Percentiles rank a stretch among this genome's conserved stretches.
Evolutionary conservation across 1,284 basidiomycete species (phyloP).

Genomic region (Flammula alnicola): DNA sequence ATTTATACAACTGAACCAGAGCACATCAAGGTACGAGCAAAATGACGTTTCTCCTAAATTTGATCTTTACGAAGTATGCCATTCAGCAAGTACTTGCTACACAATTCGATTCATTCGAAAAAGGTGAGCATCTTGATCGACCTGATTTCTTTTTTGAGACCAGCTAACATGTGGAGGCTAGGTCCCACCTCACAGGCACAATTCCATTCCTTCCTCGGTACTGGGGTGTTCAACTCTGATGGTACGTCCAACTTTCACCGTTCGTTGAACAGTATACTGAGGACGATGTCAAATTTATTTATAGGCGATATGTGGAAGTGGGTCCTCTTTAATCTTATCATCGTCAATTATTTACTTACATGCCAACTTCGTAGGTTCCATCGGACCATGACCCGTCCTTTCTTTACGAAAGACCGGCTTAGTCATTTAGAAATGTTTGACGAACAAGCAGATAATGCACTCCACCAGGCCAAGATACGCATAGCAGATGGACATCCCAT

Average conservation of each 20-base stretch:
- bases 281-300: not conserved
- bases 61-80: not conserved
- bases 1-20: conserved; percentile 45
- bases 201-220: conserved; percentile 49
- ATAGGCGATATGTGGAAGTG: conserved; percentile 44
- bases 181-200: conserved; percentile 34
- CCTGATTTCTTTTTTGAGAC: not conserved
- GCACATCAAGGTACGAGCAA: conserved; percentile 35
- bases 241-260: conserved; percentile 29
- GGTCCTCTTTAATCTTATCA: conserved; percentile 7
- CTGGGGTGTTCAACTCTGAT: conserved; percentile 49
- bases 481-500: conserved; percentile 48
- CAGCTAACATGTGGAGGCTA: conserved; percentile 12
- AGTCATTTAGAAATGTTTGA: conserved; percentile 59
- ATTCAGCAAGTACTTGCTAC: conserved; percentile 41
- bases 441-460: conserved; percentile 41
- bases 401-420: conserved; percentile 57
- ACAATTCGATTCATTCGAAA: conserved; percentile 46
- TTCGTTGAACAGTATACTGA: not conserved
- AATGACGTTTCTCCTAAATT: not conserved
- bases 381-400: conserved; percentile 55
- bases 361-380: conserved; percentile 44
- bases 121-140: conserved; percentile 28
- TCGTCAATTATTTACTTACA: not conserved
- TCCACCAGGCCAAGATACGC: conserved; percentile 41